Evolutionary conservation across 108 stramenopile genomes (phyloP), one percentile per base, ranked within the genome.

Genomic region (Cyclostephanos tholiformis): DNA sequence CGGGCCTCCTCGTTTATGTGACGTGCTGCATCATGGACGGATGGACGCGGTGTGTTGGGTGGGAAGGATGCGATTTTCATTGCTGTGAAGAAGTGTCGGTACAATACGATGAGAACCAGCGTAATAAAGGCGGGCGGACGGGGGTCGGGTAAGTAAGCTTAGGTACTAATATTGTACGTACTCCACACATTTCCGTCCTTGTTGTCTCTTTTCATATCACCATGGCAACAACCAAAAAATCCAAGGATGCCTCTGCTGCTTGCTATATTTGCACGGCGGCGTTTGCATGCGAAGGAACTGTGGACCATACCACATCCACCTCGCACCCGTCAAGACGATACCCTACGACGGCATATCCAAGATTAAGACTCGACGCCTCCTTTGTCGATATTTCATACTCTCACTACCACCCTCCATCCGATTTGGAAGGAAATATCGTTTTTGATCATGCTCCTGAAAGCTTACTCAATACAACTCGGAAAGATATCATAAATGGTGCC

Each of bases 1-100:
- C 89, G 65, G 0, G 90, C 88, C 75, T 95, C 94, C 76, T 87
- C 82, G 67, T 87, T 88, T 19, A 95, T 79, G 61, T 90, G 90
- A 8, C 89, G 84, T 14, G 90, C 87, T 8, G 93, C 88, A 22
- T 29, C 29, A 53, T 49, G 48, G 67, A 67, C 41, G 8, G 71
- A 50, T 20, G 76, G 69, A 26, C 53, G 76, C 44, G 69, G 53
- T 53, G 46, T 36, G 55, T 26, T 58, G 48, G 76, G 76, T n/a
- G 76, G 76, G 55, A 32, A 70, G 56, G 76, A 77, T 17, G 69
- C 62, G 35, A 73, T 73, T 4, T 27, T 63, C 22, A 72, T 72
- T 32, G 32, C 32, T 2, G 32, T 32, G 3, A 4, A 32, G 32
- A 4, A 4, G 32, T 32, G 2, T n/a, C n/a, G n/a, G n/a, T n/a